Evolutionary conservation across 805 yeast genomes (phyloP).

Genomic region (Ogataea nonfermentans): DNA sequence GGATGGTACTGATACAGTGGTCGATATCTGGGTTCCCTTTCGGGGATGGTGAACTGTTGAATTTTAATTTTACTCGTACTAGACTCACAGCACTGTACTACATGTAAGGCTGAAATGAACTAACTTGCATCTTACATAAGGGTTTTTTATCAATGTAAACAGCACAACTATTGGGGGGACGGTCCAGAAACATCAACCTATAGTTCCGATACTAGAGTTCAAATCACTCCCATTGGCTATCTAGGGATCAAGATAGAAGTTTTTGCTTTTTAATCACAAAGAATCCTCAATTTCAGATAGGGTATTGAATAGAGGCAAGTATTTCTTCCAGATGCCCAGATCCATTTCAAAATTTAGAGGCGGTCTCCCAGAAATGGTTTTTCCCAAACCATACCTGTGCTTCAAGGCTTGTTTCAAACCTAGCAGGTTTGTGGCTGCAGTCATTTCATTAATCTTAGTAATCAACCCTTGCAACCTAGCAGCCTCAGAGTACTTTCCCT

Average conservation of each 20-base stretch:
- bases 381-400: slow-evolving; percentile 29
- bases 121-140: too few relatives aligned
- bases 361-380: slow-evolving; percentile 39
- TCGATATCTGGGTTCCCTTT: slow-evolving; percentile 66
- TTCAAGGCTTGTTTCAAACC: slow-evolving; percentile 33
- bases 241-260: too few relatives aligned
- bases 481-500: slow-evolving; percentile 42
- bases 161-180: too few relatives aligned
- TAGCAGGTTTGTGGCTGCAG: slow-evolving; percentile 34
- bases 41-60: slow-evolving; percentile 41
- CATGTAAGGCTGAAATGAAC: too few relatives aligned
- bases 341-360: slow-evolving; percentile 41
- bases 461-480: slow-evolving; percentile 40
- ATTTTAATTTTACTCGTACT: too few relatives aligned
- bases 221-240: too few relatives aligned
- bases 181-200: too few relatives aligned
- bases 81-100: too few relatives aligned
- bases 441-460: slow-evolving; percentile 45
- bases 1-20: slow-evolving; percentile 47
- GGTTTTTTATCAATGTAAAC: too few relatives aligned
- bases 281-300: slow-evolving; percentile 19
- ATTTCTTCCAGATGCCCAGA: slow-evolving; percentile 32
- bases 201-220: too few relatives aligned
- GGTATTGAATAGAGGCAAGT: slow-evolving; percentile 12
- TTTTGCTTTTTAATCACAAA: slow-evolving; percentile 3